Base-by-base conservation (phyloP, 768 basidiomycete genomes). In the Russula earlei region DNA sequence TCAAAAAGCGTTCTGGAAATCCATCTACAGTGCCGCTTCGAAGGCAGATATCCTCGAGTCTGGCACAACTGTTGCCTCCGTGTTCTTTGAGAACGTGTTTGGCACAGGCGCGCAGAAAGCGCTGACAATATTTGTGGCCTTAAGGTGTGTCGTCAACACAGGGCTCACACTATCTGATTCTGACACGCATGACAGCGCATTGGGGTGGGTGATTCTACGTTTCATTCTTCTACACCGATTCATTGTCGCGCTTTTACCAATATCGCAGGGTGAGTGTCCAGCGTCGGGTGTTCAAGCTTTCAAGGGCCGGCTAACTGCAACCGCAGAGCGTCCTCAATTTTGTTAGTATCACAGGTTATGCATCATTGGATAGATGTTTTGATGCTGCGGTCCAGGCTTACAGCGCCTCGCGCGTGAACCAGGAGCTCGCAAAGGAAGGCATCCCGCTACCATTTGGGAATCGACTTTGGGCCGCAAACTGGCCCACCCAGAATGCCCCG, bases 361-460 rank as follows among this genome's bases (percentile, higher is more conserved):
- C 15, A 5, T 25, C 12, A 24, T 7, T 17, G 33, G 12, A 44
- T 11, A 17, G 4, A 1, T n/a, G 17, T 42, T 10, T 38, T 40
- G 22, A 54, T 34, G 9, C 2, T 11, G n/a, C 22, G 12, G 22
- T 40, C 22, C 48, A 80, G 78, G 77, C 79, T 0, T 82, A 78
- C 60, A 68, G 77, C 12, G 72, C 77, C 2, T 66, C 76, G 0
- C 73, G 76, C 17, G 71, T 82, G 3, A 81, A 81, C 54, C 81
- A 82, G 69, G 81, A 82, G 50, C 74, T 83, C 4, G 81, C 81
- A 5, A 83, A 83, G 57, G 81, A 81, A 63, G 81, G 81, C 1
- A 69, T 82, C n/a, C 80, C 80, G 11, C 71, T 82, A 0, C 80
- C 80, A 0, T 80, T 80, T 50, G 78, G 78, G 2, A 81, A 77